Percentiles rank a stretch among this genome's conserved stretches.
These are phyloP conservation scores for Zymoseptoria ardabiliae DNA, from an alignment of 2,329 filamentous ascomycete genomes.

Conservation along the genomic window DNA sequence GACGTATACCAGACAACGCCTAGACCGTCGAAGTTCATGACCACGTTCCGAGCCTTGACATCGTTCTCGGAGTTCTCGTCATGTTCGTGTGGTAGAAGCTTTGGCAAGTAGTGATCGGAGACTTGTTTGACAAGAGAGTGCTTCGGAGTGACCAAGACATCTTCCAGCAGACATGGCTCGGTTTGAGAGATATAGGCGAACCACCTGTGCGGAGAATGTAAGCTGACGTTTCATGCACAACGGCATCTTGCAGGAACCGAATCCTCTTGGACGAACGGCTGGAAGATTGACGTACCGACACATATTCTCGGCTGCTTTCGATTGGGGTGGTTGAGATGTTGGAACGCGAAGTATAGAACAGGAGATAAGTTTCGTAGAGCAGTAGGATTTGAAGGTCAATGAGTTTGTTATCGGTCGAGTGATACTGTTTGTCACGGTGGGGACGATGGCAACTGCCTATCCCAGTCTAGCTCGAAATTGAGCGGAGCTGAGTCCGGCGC, in stretches of 20 bases:
- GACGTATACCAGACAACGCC: slow-evolving; percentile 50
- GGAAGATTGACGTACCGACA: slow-evolving; percentile 21
- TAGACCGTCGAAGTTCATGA: slow-evolving; percentile 50
- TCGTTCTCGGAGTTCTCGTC: slow-evolving; percentile 37
- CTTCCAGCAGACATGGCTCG: slow-evolving; percentile 49
- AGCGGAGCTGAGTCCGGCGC: neutral
- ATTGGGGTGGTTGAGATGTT: neutral
- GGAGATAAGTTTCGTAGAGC: neutral
- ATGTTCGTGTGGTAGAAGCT: slow-evolving; percentile 44
- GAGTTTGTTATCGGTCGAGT: neutral
- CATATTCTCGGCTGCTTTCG: slow-evolving; percentile 16
- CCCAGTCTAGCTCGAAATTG: neutral
- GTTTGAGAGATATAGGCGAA: slow-evolving; percentile 48
- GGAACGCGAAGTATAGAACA: neutral
- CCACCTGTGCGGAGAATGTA: slow-evolving; percentile 36
- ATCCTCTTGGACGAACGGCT: neutral
- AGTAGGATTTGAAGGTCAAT: neutral
- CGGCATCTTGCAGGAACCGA: neutral
- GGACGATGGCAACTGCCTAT: neutral
- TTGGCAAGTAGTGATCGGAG: slow-evolving; percentile 48
- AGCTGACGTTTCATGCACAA: neutral
- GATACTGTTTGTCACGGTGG: neutral
- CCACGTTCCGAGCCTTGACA: slow-evolving; percentile 43
- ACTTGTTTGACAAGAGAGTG: slow-evolving; percentile 42
- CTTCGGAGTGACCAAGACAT: slow-evolving; percentile 44